Evolutionary conservation across 2,329 filamentous ascomycete genomes (phyloP).

Genomic region (Scolecobasidium constrictum): DNA sequence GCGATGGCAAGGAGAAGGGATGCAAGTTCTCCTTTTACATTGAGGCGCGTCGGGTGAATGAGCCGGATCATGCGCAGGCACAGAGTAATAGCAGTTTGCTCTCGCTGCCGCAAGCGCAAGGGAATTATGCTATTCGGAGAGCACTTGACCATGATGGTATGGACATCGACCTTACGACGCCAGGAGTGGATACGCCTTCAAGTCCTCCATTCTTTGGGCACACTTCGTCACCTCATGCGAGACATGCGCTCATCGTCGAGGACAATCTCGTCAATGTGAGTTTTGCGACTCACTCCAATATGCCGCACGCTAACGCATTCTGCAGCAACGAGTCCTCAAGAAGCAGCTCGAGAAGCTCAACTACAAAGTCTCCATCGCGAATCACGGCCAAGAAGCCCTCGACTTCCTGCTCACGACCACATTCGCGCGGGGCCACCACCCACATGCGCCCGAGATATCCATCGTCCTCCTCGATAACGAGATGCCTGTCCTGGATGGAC

Average conservation of each 20-base stretch:
- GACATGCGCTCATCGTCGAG: conserved; percentile 16
- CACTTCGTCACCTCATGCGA: no score
- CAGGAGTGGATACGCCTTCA: no score
- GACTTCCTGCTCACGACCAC: conserved; percentile 5
- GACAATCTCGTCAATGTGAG: conserved; percentile 20
- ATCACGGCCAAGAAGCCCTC: conserved; percentile 22
- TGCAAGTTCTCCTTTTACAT: conserved; percentile 60
- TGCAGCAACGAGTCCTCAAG: conserved; percentile 22
- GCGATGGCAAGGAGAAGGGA: conserved; percentile 41
- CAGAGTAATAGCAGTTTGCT: not conserved
- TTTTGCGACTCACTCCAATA: not conserved
- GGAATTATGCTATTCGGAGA: not conserved
- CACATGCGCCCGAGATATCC: not conserved
- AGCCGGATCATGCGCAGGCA: not conserved
- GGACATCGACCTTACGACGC: no score
- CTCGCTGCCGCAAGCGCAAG: not conserved
- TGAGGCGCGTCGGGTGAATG: conserved; percentile 29
- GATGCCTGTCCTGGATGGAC: conserved; percentile 10
- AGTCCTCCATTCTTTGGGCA: no score
- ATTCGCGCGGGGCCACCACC: not conserved
- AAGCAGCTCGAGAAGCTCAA: conserved; percentile 22
- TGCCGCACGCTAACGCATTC: not conserved
- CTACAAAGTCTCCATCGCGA: conserved; percentile 19
- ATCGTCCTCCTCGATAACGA: conserved; percentile 4
- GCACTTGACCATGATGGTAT: not conserved